These are phyloP conservation scores for Dipodascus geniculatus DNA, from an alignment of 805 yeast genomes.

Conservation along the genomic window DNA sequence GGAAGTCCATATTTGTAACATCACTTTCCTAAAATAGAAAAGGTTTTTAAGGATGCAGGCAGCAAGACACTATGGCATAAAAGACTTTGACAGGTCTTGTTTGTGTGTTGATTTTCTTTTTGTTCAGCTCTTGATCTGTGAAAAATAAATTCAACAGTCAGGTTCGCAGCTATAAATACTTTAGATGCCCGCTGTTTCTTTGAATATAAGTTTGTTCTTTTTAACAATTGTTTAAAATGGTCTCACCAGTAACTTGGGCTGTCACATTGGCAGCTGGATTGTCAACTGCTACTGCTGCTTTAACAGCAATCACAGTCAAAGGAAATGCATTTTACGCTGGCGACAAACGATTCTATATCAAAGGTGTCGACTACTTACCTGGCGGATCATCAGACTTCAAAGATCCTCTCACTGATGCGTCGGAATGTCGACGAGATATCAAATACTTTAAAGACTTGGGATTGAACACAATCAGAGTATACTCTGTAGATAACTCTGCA, in stretches of 20 bases:
- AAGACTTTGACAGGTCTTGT: not conserved
- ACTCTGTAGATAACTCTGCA: conserved; percentile 64
- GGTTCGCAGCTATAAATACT: not conserved
- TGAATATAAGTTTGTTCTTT: not conserved
- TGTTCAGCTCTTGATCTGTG: not conserved
- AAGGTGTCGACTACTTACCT: conserved; percentile 94
- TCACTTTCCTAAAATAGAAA: not conserved
- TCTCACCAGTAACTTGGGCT: conserved; percentile 1
- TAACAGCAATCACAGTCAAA: conserved; percentile 43
- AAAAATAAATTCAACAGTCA: too few relatives aligned
- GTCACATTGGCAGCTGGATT: not conserved
- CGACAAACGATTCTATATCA: conserved; percentile 64
- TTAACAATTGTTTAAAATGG: not conserved
- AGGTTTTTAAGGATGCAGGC: not conserved
- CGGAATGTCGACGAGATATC: conserved; percentile 65
- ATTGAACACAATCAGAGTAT: conserved; percentile 74
- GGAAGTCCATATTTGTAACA: not conserved
- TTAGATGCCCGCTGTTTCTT: not conserved
- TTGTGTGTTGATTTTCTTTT: not conserved
- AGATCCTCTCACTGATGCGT: conserved; percentile 71
- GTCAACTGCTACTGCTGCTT: conserved; percentile 13
- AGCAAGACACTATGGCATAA: not conserved
- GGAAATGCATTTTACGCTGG: conserved; percentile 74
- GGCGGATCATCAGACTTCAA: conserved; percentile 81
- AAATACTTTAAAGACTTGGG: conserved; percentile 47